Evolutionary conservation across 2,329 filamentous ascomycete species (phyloP).

Genomic region (Trichoderma sp.): DNA sequence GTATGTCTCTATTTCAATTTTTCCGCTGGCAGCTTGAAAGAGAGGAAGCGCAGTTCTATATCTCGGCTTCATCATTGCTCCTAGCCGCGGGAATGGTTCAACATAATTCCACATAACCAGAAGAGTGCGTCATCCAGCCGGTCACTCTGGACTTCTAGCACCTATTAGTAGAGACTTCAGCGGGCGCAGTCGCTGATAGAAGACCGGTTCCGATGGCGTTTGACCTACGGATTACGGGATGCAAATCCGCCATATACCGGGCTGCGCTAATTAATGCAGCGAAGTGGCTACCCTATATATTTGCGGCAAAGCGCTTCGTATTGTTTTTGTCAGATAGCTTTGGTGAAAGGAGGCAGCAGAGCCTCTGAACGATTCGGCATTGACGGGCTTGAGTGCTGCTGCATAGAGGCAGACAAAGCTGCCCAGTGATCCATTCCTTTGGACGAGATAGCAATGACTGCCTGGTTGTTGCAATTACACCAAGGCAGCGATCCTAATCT

Average conservation of each 20-base stretch:
- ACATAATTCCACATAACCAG: background rate
- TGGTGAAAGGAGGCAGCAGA: background rate
- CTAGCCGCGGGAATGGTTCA: background rate
- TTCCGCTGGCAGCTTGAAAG: background rate
- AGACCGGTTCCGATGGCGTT: background rate
- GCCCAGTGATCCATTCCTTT: background rate
- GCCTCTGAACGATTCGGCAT: background rate
- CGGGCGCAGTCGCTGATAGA: background rate
- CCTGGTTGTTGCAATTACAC: background rate
- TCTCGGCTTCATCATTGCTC: background rate
- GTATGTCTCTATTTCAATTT: background rate
- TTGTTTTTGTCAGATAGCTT: background rate
- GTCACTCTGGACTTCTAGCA: background rate
- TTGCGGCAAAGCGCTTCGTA: background rate
- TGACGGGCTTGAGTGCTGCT: background rate
- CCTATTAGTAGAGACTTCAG: background rate
- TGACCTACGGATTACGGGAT: background rate
- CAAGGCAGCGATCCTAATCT: background rate
- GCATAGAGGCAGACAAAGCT: background rate
- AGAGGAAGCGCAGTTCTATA: background rate
- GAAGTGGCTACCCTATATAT: background rate
- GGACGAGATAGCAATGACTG: background rate
- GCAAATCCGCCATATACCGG: background rate
- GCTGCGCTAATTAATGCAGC: background rate
- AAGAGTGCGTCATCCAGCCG: background rate